Conservation (phyloP, 2,329 filamentous ascomycete genomes). For the Ascochyta fabae region DNA sequence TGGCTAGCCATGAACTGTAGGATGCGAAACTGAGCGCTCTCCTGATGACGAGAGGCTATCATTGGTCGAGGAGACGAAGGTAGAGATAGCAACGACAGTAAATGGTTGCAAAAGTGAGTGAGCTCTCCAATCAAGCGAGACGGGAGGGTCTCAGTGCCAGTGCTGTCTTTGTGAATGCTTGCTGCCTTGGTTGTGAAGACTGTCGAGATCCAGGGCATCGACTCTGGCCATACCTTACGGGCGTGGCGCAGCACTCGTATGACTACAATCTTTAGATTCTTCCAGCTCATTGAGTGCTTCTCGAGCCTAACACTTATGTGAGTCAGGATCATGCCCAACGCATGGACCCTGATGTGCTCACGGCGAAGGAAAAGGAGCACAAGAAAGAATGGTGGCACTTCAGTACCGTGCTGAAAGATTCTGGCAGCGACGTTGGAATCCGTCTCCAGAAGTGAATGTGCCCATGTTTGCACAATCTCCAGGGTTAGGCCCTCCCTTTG, state of each 20-base stretch:
- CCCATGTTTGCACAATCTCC: constrained; percentile 34
- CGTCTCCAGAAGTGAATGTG: constrained; percentile 23
- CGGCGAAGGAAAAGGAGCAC: constrained; percentile 42
- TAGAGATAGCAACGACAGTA: constrained; percentile 57
- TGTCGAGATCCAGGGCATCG: constrained; percentile 40
- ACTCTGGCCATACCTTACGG: constrained; percentile 39
- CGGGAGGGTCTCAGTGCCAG: background rate
- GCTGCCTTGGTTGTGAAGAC: constrained; percentile 34
- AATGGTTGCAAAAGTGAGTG: constrained; percentile 56
- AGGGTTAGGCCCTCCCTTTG: constrained; percentile 23
- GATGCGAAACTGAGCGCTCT: constrained; percentile 64
- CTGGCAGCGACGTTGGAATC: constrained; percentile 27
- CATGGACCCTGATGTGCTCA: constrained; percentile 28
- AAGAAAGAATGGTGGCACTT: constrained; percentile 39
- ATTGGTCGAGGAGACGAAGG: constrained; percentile 59
- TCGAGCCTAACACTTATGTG: constrained; percentile 30
- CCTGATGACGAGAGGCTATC: constrained; percentile 56
- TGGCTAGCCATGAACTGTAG: constrained; percentile 63
- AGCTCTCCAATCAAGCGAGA: constrained; percentile 24
- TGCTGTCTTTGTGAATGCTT: constrained; percentile 18
- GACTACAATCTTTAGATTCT: constrained; percentile 29
- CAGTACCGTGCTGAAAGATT: constrained; percentile 22
- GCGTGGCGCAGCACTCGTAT: constrained; percentile 41
- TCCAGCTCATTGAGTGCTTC: constrained; percentile 29
- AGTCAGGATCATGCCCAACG: constrained; percentile 33